Evolutionary conservation across 2,329 filamentous ascomycete species (phyloP).

Genomic region (Fusarium falciforme): DNA sequence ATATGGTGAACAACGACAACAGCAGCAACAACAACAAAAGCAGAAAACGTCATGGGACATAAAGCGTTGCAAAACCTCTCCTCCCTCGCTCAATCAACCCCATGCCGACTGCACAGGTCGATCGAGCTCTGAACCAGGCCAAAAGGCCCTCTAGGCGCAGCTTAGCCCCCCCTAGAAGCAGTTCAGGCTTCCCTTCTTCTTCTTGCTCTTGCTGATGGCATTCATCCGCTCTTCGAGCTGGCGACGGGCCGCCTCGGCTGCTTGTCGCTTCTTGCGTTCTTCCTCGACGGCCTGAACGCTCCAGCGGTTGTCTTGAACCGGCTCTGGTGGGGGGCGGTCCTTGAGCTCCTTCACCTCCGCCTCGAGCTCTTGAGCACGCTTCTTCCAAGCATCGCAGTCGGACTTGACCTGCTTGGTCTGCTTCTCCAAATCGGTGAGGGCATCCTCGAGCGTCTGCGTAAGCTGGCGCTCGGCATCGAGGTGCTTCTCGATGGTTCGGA

Average conservation of each 20-base stretch:
- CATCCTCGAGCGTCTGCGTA: slow-evolving; percentile 94
- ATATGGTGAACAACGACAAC: slow-evolving; percentile 35
- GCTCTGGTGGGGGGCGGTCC: slow-evolving; percentile 58
- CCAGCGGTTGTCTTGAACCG: slow-evolving; percentile 68
- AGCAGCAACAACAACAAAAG: slow-evolving; percentile 32
- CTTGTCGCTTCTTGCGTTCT: slow-evolving; percentile 90
- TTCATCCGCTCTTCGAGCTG: slow-evolving; percentile 97
- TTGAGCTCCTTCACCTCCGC: slow-evolving; percentile 75
- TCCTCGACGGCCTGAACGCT: slow-evolving; percentile 93
- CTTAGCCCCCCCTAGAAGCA: slow-evolving; percentile 78
- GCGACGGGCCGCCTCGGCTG: slow-evolving; percentile 88
- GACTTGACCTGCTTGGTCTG: slow-evolving; percentile 92
- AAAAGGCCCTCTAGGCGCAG: slow-evolving; percentile 30
- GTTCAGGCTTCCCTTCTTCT: slow-evolving; percentile 95
- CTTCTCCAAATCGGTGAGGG: slow-evolving; percentile 90
- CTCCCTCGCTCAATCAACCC: slow-evolving; percentile 15
- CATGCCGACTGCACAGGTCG: slow-evolving; percentile 10
- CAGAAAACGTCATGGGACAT: slow-evolving; percentile 41
- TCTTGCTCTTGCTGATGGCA: slow-evolving; percentile 87
- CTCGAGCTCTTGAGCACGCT: slow-evolving; percentile 83
- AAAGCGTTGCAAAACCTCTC: slow-evolving; percentile 31
- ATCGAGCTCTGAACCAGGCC: slow-evolving; percentile 20
- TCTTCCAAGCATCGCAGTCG: slow-evolving; percentile 91
- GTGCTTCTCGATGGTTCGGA: slow-evolving; percentile 96
- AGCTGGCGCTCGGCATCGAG: slow-evolving; percentile 96